Conservation (phyloP, 1,139 yeast species). For the Debaryomyces nepalensis region DNA sequence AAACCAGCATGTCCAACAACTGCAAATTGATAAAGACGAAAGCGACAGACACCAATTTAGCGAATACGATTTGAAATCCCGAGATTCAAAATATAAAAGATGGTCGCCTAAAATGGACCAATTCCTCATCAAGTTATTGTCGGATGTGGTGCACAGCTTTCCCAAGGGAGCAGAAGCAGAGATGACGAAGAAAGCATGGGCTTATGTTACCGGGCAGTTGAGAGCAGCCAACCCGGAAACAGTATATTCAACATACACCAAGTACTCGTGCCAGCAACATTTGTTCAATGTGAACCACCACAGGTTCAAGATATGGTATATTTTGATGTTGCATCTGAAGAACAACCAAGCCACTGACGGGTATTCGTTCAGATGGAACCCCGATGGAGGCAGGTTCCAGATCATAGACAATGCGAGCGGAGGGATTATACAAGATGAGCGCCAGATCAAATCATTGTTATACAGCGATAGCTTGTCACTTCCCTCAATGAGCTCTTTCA, state of each 20-base stretch:
- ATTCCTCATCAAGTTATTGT: slow-evolving; percentile 36
- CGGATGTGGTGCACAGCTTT: slow-evolving; percentile 45
- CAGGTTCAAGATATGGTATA: slow-evolving; percentile 43
- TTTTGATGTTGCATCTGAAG: slow-evolving; percentile 37
- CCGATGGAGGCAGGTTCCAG: slow-evolving; percentile 41
- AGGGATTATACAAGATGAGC: slow-evolving; percentile 34
- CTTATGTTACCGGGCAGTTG: slow-evolving; percentile 43
- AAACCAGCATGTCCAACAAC: slow-evolving; percentile 20
- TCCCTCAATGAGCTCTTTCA: slow-evolving; percentile 36
- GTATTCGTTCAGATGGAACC: slow-evolving; percentile 44
- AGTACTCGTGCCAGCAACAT: slow-evolving; percentile 48
- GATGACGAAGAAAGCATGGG: slow-evolving; percentile 46
- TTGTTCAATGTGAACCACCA: slow-evolving; percentile 42
- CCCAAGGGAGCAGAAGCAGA: slow-evolving; percentile 37
- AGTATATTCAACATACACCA: slow-evolving; percentile 48
- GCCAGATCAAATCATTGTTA: slow-evolving; percentile 38
- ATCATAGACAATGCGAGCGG: slow-evolving; percentile 34
- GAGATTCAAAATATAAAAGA: slow-evolving; percentile 44
- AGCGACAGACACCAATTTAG: slow-evolving; percentile 22
- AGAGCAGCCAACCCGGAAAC: slow-evolving; percentile 46
- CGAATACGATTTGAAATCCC: slow-evolving; percentile 41
- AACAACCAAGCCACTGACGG: slow-evolving; percentile 25
- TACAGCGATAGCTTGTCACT: slow-evolving; percentile 39
- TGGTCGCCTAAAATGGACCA: slow-evolving; percentile 51
- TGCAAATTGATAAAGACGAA: slow-evolving; percentile 11